Conservation (phyloP, 495 filamentous ascomycete species). For the Daldinia concentrica region DNA sequence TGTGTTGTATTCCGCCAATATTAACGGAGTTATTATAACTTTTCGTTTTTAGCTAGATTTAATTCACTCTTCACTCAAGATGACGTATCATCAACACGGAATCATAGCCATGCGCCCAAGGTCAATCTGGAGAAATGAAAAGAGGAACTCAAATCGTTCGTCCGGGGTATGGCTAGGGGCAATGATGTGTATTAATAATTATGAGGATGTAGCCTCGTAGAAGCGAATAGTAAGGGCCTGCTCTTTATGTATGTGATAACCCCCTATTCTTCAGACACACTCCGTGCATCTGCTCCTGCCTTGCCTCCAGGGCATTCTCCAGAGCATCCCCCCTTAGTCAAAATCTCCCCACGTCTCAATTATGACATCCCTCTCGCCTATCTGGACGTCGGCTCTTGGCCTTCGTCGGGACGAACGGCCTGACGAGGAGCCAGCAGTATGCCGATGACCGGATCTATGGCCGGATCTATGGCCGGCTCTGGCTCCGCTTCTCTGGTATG, state of each 20-base stretch:
- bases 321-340: not conserved
- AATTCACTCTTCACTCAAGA: not conserved
- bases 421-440: not conserved
- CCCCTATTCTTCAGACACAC: not conserved
- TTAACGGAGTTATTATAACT: no score
- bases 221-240: not conserved
- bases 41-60: not conserved
- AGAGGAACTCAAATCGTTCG: not conserved
- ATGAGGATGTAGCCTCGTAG: not conserved
- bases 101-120: not conserved
- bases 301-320: not conserved
- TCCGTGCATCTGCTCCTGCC: not conserved
- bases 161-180: not conserved
- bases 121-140: not conserved
- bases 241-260: not conserved
- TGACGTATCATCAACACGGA: not conserved
- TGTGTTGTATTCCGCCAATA: no score
- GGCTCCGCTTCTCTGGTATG: not conserved
- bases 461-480: not conserved
- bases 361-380: not conserved
- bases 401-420: not conserved
- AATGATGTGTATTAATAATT: not conserved
- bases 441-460: not conserved
- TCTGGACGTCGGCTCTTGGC: not conserved
- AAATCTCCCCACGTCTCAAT: not conserved